Evolutionary conservation across 306 rosid species (phyloP).

Genomic region (Gastrolobium bilobum): DNA sequence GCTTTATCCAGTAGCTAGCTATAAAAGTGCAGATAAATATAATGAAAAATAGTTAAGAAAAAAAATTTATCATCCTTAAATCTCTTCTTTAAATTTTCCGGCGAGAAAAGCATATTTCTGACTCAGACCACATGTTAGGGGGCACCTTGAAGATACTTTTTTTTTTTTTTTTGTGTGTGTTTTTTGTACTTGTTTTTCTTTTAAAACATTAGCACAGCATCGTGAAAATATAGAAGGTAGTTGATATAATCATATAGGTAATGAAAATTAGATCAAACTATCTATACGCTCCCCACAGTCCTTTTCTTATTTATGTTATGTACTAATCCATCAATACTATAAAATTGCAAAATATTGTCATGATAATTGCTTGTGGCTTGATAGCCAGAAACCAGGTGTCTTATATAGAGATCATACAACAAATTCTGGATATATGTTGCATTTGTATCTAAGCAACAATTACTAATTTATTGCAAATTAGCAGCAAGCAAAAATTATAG

Average conservation of each 20-base stretch:
- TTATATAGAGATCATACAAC: not conserved
- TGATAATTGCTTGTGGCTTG: too few relatives aligned
- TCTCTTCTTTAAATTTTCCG: slow-evolving; percentile 23
- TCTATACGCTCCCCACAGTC: too few relatives aligned
- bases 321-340: too few relatives aligned
- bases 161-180: not conserved
- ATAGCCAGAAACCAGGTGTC: too few relatives aligned
- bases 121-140: slow-evolving; percentile 47
- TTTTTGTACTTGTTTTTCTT: not conserved
- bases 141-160: slow-evolving; percentile 24
- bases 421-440: not conserved
- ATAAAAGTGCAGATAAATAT: slow-evolving; percentile 3
- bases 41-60: not conserved
- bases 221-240: slow-evolving; percentile 11
- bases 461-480: not conserved
- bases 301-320: too few relatives aligned
- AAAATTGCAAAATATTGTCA: too few relatives aligned
- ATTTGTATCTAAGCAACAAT: not conserved
- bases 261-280: not conserved
- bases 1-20: not conserved
- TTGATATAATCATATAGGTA: not conserved
- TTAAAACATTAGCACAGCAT: not conserved
- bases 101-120: slow-evolving; percentile 24
- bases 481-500: not conserved
- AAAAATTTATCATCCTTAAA: slow-evolving; percentile 15